Base-by-base conservation (phyloP, 371 early-diverging fungal species). In the Apophysomyces elegans region DNA sequence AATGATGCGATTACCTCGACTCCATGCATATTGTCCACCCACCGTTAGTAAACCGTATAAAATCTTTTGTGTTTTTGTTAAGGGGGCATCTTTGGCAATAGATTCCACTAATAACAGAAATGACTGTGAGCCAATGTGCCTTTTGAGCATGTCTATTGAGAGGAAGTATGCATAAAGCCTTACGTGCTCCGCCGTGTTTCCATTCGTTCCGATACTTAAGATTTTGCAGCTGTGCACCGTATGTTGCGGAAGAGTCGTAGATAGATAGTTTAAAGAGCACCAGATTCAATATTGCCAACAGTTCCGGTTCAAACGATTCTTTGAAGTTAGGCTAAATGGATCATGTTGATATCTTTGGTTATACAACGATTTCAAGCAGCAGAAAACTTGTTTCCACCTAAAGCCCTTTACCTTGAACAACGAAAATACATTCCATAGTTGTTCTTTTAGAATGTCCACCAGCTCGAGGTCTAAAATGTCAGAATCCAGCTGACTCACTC, bases 401-500 rank as follows among this genome's bases (percentile, higher is more conserved):
- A 43, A 18, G 26, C 54, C 37, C 26, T 7, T 66, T 80, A 86
- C 90, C 76, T 87, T 84, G 75, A 90, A 87, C 26, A 89, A 68
- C 0, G 84, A 78, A 36, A 90, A 80, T 26, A 85, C 86, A 58
- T 71, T 80, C 84, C 86, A 84, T 18, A 93, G 76, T 41, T 93
- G 93, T 58, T 94, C 93, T 62, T 91, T 89, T 37, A 95, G 77
- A 62, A 91, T 87, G 47, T 77, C 84, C 41, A 87, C 76, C 13
- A 96, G 75, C 68, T 95, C 96, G 38, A 69, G 74, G 63, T 96
- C 94, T 58, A 95, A 83, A 57, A 93, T 84, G 47, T 92, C 92
- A 5, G 95, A 91, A 78, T 96, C 96, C 38, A 96, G 84, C 74
- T 96, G 95, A 69, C 90, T 86, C 37, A 94, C 95, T 37, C 95